Conservation (phyloP, 1,284 basidiomycete genomes). For the Cystobasidium sp. region DNA sequence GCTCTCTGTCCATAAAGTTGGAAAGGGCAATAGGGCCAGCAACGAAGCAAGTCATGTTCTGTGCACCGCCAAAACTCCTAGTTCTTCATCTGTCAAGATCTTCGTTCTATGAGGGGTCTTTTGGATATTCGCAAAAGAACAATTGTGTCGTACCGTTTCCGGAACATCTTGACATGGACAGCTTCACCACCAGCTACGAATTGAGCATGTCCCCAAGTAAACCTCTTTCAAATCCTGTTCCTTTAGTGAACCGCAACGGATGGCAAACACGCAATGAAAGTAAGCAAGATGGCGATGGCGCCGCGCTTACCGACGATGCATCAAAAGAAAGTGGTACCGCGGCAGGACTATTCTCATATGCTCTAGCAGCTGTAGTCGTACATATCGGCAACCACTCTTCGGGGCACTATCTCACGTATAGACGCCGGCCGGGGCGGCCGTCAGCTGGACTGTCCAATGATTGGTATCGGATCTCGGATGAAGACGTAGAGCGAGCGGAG, state of each 20-base stretch:
- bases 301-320: neutral
- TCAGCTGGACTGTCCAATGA: conserved; percentile 52
- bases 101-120: conserved; percentile 37
- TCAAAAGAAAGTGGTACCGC: neutral
- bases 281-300: neutral
- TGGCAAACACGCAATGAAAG: neutral
- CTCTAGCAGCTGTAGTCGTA: conserved; percentile 78
- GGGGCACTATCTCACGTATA: conserved; percentile 87
- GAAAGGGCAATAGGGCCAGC: conserved; percentile 73
- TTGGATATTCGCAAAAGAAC: conserved; percentile 66
- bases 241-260: neutral
- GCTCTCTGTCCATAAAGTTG: conserved; percentile 66
- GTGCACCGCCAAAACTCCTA: conserved; percentile 64
- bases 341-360: conserved; percentile 63
- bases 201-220: conserved; percentile 57
- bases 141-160: conserved; percentile 83
- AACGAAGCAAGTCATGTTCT: conserved; percentile 84
- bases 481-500: conserved; percentile 75
- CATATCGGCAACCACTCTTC: conserved; percentile 87
- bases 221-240: conserved; percentile 45
- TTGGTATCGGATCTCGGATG: conserved; percentile 86
- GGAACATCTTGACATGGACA: conserved; percentile 80
- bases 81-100: conserved; percentile 13
- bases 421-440: conserved; percentile 61
- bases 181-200: conserved; percentile 75